A percentile compares a stretch with the other conserved stretches of the same genome.
Evolutionary conservation across 2,329 filamentous ascomycete genomes (phyloP).

Genomic region (Harringtonia aguacate): DNA sequence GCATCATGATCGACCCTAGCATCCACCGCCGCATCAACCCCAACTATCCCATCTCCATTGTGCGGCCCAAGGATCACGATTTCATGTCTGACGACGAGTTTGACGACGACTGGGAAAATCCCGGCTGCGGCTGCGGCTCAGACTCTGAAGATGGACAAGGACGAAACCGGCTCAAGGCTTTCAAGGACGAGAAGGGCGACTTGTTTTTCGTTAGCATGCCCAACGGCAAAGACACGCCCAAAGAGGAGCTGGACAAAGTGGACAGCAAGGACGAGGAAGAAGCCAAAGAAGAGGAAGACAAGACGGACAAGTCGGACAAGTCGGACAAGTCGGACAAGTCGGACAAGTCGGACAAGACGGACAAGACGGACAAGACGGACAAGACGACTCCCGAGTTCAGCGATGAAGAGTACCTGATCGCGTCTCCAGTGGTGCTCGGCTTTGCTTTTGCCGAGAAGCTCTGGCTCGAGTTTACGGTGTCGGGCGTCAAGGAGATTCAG

Average conservation of each 20-base stretch:
- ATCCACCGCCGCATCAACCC: constrained; percentile 78
- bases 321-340: no score
- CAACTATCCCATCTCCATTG: constrained; percentile 68
- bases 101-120: constrained; percentile 25
- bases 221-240: background rate
- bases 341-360: no score
- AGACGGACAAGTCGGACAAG: background rate
- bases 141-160: constrained; percentile 23
- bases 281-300: constrained; percentile 23
- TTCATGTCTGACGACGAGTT: constrained; percentile 35
- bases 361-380: no score
- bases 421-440: constrained; percentile 74
- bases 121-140: constrained; percentile 24
- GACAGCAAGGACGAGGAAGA: background rate
- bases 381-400: constrained; percentile 47
- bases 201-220: background rate
- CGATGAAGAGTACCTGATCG: constrained; percentile 75
- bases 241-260: background rate
- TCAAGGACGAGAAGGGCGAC: background rate
- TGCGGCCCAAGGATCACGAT: constrained; percentile 62
- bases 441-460: constrained; percentile 83
- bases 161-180: constrained; percentile 25
- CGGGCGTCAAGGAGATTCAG: constrained; percentile 65
- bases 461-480: constrained; percentile 82
- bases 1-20: constrained; percentile 78